Evolutionary conservation across 495 filamentous ascomycete species (phyloP).

Genomic region (Aspergillus panamensis): DNA sequence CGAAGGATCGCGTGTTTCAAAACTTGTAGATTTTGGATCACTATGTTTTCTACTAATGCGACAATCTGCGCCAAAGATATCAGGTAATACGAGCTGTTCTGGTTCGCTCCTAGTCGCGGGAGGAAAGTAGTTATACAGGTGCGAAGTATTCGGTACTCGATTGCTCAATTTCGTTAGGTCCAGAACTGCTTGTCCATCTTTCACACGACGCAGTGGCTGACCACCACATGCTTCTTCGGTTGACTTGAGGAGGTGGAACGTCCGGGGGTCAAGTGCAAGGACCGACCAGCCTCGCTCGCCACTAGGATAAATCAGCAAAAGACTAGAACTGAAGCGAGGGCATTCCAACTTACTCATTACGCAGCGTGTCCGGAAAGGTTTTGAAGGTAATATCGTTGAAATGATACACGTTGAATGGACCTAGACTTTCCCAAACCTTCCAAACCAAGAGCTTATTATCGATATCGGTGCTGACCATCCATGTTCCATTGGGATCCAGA

Average conservation of each 20-base stretch:
- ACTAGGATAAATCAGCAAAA: conserved; percentile 13
- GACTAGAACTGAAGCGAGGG: neutral
- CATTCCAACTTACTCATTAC: conserved; percentile 22
- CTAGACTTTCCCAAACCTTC: conserved; percentile 55
- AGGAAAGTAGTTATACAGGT: conserved; percentile 28
- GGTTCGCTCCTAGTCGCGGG: conserved; percentile 21
- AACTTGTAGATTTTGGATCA: neutral
- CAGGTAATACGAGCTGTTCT: conserved; percentile 25
- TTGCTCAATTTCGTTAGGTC: conserved; percentile 30
- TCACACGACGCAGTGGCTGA: conserved; percentile 23
- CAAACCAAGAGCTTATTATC: conserved; percentile 61
- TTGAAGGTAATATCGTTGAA: conserved; percentile 26
- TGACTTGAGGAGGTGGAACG: conserved; percentile 35
- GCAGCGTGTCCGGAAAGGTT: conserved; percentile 17
- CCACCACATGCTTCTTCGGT: conserved; percentile 46
- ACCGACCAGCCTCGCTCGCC: conserved; percentile 47
- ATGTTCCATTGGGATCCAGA: conserved; percentile 58
- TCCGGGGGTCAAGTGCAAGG: conserved; percentile 48
- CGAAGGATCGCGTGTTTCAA: neutral
- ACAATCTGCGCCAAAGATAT: conserved; percentile 33
- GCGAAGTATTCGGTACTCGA: conserved; percentile 28
- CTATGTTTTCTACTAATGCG: conserved; percentile 15
- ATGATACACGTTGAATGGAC: conserved; percentile 28
- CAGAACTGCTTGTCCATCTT: conserved; percentile 23
- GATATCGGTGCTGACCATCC: conserved; percentile 75